These are phyloP conservation scores for Thielaviopsis euricoi DNA, from an alignment of 2,329 filamentous ascomycete species.

Conservation along the genomic window DNA sequence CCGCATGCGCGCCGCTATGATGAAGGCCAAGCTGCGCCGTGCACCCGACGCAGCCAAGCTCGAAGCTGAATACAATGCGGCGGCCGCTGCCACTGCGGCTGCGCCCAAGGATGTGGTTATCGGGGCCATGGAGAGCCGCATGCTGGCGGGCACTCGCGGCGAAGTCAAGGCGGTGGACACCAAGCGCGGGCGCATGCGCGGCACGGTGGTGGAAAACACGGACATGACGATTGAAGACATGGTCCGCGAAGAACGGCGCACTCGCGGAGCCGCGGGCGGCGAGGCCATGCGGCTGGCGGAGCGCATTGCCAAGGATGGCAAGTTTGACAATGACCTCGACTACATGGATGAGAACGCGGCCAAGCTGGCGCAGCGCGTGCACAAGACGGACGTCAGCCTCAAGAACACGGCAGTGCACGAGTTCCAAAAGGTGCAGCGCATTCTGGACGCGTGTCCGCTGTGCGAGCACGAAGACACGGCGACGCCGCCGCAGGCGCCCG, in stretches of 20 bases:
- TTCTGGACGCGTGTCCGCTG: conserved; percentile 74
- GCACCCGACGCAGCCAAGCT: conserved; percentile 59
- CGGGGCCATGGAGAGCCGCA: conserved; percentile 74
- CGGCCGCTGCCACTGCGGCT: conserved; percentile 40
- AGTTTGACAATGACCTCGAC: conserved; percentile 82
- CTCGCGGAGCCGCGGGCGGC: conserved; percentile 57
- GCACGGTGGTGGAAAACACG: conserved; percentile 74
- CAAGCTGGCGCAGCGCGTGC: conserved; percentile 72
- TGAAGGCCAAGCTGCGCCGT: conserved; percentile 81
- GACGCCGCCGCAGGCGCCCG: conserved; percentile 61
- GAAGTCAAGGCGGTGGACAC: conserved; percentile 68
- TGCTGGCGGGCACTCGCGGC: conserved; percentile 55
- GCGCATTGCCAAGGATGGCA: conserved; percentile 80
- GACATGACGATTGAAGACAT: conserved; percentile 96
- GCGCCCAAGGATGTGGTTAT: conserved; percentile 46
- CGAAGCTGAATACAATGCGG: conserved; percentile 69
- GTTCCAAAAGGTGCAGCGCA: conserved; percentile 75
- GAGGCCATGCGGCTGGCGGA: conserved; percentile 75
- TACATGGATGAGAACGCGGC: conserved; percentile 95
- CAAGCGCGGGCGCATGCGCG: conserved; percentile 69
- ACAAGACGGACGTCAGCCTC: conserved; percentile 75
- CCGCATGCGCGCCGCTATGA: conserved; percentile 78
- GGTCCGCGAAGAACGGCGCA: conserved; percentile 85
- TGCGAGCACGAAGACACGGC: conserved; percentile 78
- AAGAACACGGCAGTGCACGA: conserved; percentile 77